Conservation (phyloP, 2,329 filamentous ascomycete species). For the Ascosphaera aggregata region DNA sequence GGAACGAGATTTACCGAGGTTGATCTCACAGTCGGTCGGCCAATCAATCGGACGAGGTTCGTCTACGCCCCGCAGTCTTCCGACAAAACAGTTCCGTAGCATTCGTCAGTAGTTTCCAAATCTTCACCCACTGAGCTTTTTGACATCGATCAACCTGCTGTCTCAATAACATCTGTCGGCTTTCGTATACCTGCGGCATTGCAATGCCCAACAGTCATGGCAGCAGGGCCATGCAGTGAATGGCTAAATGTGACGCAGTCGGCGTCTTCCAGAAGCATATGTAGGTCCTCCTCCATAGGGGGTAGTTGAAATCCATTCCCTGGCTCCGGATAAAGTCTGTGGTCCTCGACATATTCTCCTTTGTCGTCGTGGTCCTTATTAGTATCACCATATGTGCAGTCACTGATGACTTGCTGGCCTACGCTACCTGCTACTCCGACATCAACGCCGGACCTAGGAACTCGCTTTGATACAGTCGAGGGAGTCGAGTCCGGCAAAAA, state of each 20-base stretch:
- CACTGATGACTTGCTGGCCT: neutral
- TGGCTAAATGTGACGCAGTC: constrained; percentile 33
- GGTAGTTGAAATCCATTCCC: constrained; percentile 37
- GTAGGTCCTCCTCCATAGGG: constrained; percentile 33
- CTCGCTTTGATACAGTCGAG: neutral
- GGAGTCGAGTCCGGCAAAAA: constrained; percentile 5
- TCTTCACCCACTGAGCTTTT: no score
- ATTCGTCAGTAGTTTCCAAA: no score
- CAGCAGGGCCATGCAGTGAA: constrained; percentile 11
- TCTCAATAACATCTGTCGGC: neutral
- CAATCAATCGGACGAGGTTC: no score
- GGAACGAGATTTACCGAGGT: no score
- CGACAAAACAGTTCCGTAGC: no score
- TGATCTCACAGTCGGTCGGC: no score
- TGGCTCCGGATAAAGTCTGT: constrained; percentile 37
- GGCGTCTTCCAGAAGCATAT: constrained; percentile 38
- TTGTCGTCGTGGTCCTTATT: constrained; percentile 14
- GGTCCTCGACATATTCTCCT: constrained; percentile 29
- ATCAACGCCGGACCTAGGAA: neutral
- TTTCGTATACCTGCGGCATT: neutral
- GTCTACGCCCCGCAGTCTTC: no score
- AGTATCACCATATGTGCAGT: no score
- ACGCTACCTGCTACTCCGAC: no score
- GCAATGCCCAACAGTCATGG: constrained; percentile 2
- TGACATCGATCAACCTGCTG: neutral